These are phyloP conservation scores for Lolium rigidum DNA, from an alignment of 176 grass and related monocot genomes.

Conservation along the genomic window DNA sequence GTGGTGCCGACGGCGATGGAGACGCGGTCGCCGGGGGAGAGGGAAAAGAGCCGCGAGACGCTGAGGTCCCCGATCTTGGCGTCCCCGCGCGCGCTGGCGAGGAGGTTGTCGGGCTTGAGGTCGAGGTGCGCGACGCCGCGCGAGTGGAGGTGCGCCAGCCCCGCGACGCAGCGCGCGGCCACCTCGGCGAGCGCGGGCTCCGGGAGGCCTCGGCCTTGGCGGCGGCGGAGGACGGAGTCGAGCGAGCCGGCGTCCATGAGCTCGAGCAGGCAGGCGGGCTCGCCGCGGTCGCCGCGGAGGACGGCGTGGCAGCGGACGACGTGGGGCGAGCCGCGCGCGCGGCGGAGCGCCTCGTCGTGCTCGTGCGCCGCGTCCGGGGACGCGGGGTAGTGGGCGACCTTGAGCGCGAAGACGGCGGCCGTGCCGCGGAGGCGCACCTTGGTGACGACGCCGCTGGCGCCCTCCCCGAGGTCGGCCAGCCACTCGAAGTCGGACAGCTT, in stretches of 20 bases:
- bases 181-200: slow-evolving; percentile 52
- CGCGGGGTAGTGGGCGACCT: background rate
- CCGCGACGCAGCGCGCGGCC: slow-evolving; percentile 26
- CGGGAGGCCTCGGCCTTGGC: background rate
- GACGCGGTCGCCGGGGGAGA: background rate
- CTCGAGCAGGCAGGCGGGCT: slow-evolving; percentile 31
- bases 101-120: slow-evolving; percentile 50
- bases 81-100: slow-evolving; percentile 29
- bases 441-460: slow-evolving; percentile 40
- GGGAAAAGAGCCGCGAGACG: background rate
- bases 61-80: slow-evolving; percentile 41
- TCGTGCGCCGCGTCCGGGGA: background rate
- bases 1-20: background rate
- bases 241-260: slow-evolving; percentile 47
- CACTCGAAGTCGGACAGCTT: slow-evolving; percentile 22
- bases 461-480: slow-evolving; percentile 35
- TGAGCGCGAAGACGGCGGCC: slow-evolving; percentile 32
- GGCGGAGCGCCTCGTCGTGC: slow-evolving; percentile 39
- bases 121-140: slow-evolving; percentile 43
- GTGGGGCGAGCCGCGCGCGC: slow-evolving; percentile 23
- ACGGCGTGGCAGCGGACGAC: slow-evolving; percentile 48
- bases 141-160: slow-evolving; percentile 47
- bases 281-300: background rate
- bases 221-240: background rate
- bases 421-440: slow-evolving; percentile 48